Evolutionary conservation across 306 rosid genomes (phyloP), one percentile per base, ranked within the genome.

Genomic region (Quercus ilex): DNA sequence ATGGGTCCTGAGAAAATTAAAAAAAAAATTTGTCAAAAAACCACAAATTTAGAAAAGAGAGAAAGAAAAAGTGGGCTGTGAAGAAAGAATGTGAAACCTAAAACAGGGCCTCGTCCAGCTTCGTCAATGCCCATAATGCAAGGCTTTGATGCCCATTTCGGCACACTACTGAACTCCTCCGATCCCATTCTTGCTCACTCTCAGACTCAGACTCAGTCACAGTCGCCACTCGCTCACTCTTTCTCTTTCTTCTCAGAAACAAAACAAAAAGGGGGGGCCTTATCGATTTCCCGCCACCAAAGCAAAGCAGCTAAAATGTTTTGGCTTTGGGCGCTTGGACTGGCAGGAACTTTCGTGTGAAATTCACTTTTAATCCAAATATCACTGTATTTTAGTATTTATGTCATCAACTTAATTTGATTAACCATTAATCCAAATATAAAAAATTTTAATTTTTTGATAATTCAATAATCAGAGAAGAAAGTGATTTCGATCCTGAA

Each of bases 71-170:
- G 30, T 65, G 59, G 8, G 13, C 79, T 38, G 46, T 38, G 46
- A 38, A 38, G 46, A 38, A 38, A 7, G 3, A 41, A 41, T 11
- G 11, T 2, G 46, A 41, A 41, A 91, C 96, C 98, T 82, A 94
- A 60, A 75, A 92, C 98, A 17, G 98, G 98, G 79, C 98, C 98
- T 79, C 98, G 89, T 78, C 98, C 98, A 63, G 98, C 98, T 86
- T 94, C 98, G 72, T 92, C 97, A 62, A 94, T 94, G 73, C 98
- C 94, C 98, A 94, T 91, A 12, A 84, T 89, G 85, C 97, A 91
- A 64, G 98, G 90, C 69, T 84, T 78, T 0, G 97, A 86, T 25
- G 93, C 89, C 94, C 98, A 92, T 79, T 83, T 69, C 12, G 89
- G 91, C 67, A 83, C 75, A 51, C 67, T 25, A 8, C 52, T 38